Conservation (phyloP, 306 rosid species). For the Lathyrus aphaca region DNA sequence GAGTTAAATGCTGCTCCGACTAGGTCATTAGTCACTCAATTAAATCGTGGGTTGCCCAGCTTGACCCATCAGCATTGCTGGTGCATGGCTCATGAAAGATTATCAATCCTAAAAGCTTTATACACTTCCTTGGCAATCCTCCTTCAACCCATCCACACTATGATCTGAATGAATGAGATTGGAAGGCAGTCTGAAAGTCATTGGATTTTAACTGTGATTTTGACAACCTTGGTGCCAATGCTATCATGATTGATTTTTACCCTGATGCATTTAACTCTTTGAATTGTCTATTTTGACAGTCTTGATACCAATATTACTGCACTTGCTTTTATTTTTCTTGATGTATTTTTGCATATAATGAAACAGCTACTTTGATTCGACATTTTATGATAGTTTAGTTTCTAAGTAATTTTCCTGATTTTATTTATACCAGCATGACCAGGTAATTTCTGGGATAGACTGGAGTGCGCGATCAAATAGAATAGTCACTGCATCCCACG, state of each 20-base stretch:
- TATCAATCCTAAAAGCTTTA: neutral
- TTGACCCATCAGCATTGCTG: neutral
- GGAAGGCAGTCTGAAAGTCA: neutral
- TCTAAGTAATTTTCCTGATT: slow-evolving; percentile 31
- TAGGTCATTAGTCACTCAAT: neutral
- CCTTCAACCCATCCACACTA: neutral
- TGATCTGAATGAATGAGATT: neutral
- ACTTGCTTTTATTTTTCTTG: slow-evolving; percentile 2
- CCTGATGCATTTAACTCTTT: neutral
- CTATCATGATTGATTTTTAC: slow-evolving; percentile 5
- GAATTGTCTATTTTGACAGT: slow-evolving; percentile 17
- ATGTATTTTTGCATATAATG: slow-evolving; percentile 14
- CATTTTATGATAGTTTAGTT: slow-evolving; percentile 36
- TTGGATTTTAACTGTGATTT: neutral
- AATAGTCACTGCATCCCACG: slow-evolving; percentile 95
- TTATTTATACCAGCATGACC: slow-evolving; percentile 83
- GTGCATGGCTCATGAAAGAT: neutral
- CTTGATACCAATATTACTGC: neutral
- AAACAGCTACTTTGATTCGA: slow-evolving; percentile 30
- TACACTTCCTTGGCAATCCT: neutral
- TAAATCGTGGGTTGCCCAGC: neutral
- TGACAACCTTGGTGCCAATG: slow-evolving; percentile 4
- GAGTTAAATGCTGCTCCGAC: neutral
- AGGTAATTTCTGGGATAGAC: slow-evolving; percentile 86
- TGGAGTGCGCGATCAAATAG: slow-evolving; percentile 87